phyloP scores from a whole-genome alignment of 805 yeast genomes.

The Aciculoconidium aculeatum region DNA sequence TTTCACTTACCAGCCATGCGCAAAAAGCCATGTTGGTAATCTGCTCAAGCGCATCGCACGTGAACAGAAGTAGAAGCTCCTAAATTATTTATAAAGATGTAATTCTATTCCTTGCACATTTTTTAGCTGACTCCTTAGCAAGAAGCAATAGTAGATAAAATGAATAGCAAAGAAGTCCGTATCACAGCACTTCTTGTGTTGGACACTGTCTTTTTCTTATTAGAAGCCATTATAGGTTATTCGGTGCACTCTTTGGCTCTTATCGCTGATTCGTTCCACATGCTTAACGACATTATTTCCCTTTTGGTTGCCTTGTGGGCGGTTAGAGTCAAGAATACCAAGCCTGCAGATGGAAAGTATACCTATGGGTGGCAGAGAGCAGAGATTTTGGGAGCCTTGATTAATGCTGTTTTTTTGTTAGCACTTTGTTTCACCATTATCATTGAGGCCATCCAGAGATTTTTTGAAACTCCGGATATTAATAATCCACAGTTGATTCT shows the following conservation, averaged over 20 bases:
- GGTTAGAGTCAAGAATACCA: conserved; percentile 77
- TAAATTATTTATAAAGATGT: no score
- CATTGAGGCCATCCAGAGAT: conserved; percentile 88
- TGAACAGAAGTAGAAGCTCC: no score
- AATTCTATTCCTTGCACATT: no score
- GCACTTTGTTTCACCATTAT: conserved; percentile 90
- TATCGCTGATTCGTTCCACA: conserved; percentile 95
- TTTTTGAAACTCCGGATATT: conserved; percentile 73
- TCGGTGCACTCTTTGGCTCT: conserved; percentile 91
- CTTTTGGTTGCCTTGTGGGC: conserved; percentile 94
- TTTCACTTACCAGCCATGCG: no score
- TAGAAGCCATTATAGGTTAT: conserved; percentile 83
- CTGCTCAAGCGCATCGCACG: no score
- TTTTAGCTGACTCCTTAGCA: no score
- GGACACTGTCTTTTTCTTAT: conserved; percentile 76
- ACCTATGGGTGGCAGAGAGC: conserved; percentile 99
- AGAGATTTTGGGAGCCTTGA: conserved; percentile 89
- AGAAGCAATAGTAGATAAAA: conserved; percentile 7
- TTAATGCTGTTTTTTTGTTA: conserved; percentile 86
- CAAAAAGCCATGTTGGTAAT: no score
- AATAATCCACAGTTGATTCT: conserved; percentile 79
- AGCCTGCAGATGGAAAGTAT: conserved; percentile 78
- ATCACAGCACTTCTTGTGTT: conserved; percentile 65
- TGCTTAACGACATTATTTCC: conserved; percentile 92
- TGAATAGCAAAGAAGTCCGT: conserved; percentile 59